Evolutionary conservation across 768 basidiomycete species (phyloP), one percentile per base, ranked within the genome.

Genomic region (Dioszegia hungarica): DNA sequence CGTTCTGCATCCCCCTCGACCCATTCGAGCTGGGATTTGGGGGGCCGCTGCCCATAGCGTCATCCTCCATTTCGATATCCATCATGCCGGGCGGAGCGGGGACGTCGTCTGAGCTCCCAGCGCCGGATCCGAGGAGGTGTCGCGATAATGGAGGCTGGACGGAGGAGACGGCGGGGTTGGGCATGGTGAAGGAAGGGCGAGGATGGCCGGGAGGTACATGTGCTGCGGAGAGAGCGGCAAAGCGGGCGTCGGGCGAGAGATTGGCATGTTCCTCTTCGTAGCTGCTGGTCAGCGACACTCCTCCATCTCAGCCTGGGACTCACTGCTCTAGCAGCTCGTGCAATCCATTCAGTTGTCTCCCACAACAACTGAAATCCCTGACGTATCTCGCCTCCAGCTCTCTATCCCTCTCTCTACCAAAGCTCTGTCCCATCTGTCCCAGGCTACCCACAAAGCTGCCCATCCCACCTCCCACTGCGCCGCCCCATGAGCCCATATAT

Each of bases 291-390:
- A 66, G 59, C 38, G n/a, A n/a, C n/a, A n/a, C 3, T 25, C 46
- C 38, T 10, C 22, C 17, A 15, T 3, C 25, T 20, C 14, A 36
- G 10, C 40, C 14, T 19, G 25, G 20, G 12, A 74, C 74, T 67
- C 49, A 75, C 73, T 76, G 75, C 43, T 76, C 73, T 8, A 76
- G 55, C 50, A 76, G 46, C 53, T 76, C 75, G 57, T 76, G 75
- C 54, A 76, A 38, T 8, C 75, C 71, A 14, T 65, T 68, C 57
- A 76, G 45, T 40, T 66, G 64, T 45, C 60, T 61, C 36, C 73
- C 73, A 56, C 75, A 76, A 56, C 75, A 76, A 20, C 54, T 62
- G 44, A 76, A 74, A 60, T 74, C 71, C 40, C 61, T 58, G 6
- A 72, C 72, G 52, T 70, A 76, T 41, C 58, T 60, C 24, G 73